These are phyloP conservation scores for Gaultheria prostrata DNA, from an alignment of 148 eudicot species.

Conservation along the genomic window DNA sequence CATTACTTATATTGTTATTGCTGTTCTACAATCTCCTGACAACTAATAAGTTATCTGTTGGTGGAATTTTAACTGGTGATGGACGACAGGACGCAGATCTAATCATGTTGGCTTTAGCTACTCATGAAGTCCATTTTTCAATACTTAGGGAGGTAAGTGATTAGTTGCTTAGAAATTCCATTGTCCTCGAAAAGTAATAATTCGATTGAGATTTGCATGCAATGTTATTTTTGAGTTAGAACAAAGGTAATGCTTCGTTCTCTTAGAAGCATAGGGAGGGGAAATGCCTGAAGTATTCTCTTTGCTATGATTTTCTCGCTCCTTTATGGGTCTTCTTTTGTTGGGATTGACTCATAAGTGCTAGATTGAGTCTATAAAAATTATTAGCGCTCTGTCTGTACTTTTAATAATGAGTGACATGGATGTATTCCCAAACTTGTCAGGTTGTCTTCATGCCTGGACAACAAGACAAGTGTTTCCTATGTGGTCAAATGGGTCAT, in stretches of 20 bases:
- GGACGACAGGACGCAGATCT: constrained; percentile 78
- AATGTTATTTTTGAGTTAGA: background rate
- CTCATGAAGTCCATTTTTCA: constrained; percentile 96
- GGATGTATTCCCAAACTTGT: background rate
- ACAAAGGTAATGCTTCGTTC: background rate
- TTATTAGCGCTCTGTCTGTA: background rate
- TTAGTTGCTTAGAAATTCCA: background rate
- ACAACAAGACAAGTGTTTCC: constrained; percentile 88
- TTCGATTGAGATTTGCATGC: background rate
- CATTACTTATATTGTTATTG: background rate
- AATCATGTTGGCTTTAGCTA: constrained; percentile 91
- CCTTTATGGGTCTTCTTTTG: background rate
- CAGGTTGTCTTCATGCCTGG: constrained; percentile 82
- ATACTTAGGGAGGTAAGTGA: constrained; percentile 82
- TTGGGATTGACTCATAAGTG: background rate
- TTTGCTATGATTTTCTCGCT: background rate
- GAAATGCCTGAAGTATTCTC: background rate
- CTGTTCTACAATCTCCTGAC: background rate
- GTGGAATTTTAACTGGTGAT: constrained; percentile 2
- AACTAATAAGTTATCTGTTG: background rate
- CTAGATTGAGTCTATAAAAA: background rate
- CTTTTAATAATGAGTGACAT: background rate
- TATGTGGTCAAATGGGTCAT: constrained; percentile 96
- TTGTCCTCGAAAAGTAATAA: background rate
- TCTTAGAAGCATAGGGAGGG: background rate